Base-by-base conservation (phyloP, 257 asterid species). In the Rhazya stricta region DNA sequence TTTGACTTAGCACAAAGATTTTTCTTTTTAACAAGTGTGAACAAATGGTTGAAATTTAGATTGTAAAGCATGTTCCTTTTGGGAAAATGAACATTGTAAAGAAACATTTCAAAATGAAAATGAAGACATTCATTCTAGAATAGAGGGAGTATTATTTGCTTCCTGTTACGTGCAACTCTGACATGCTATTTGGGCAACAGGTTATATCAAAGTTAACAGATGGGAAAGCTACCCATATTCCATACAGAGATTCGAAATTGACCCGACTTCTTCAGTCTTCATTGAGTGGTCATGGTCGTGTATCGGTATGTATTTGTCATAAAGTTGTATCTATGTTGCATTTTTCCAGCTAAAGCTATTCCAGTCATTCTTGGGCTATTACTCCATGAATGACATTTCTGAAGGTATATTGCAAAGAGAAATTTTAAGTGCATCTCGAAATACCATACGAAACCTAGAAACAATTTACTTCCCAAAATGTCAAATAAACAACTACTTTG, bases 251-350 rank as follows among this genome's bases (percentile, higher is more conserved):
- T 84, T 95, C 99, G 81, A 95, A 95, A 88, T 82, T 95, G 92
- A 95, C 99, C 34, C 90, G 98, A 86, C 91, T 95, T 80, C 98
- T 95, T 81, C 98, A 95, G 90, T 88, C 96, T 82, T 95, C 99
- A 50, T 87, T 95, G 77, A 87, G 99, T 78, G 99, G 99, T 75
- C 96, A 89, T 83, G 99, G 99, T 54, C 98, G 98, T 42, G 96
- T 95, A 81, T 95, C 98, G 82, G 99, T 95, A 90, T 83, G 96
- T 60, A 45, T 78, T 85, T 69, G 54, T 62, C 54, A 75, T 53
- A 67, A 80, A 74, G 80, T 54, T 75, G 48, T 23, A 56, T 84
- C 48, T 74, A 34, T 51, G 34, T 25, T 62, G 51, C 63, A 39
- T 58, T 41, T 13, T 67, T 41, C 25, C 23, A 34, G 36, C 58